Evolutionary conservation across 108 stramenopile species (phyloP).

Genomic region (Nannochloropsis gaditana): DNA sequence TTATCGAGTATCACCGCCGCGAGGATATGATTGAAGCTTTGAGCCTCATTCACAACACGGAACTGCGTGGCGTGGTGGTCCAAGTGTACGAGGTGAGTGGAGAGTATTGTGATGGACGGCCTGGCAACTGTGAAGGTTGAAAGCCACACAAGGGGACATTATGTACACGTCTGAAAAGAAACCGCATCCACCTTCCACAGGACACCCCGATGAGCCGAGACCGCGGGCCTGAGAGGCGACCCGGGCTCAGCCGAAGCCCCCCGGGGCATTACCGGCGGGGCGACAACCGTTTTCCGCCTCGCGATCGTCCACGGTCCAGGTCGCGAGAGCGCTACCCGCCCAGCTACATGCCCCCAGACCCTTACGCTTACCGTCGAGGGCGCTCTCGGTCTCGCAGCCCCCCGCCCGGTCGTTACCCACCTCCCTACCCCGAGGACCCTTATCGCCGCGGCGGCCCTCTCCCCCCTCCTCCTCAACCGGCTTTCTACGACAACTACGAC

Average conservation of each 20-base stretch:
- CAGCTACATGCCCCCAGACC: neutral
- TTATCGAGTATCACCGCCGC: neutral
- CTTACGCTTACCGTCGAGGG: neutral
- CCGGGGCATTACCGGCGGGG: neutral
- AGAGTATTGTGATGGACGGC: no score
- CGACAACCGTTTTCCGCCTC: neutral
- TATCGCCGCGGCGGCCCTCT: neutral
- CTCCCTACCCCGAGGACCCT: neutral
- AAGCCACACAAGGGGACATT: no score
- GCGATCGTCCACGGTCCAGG: neutral
- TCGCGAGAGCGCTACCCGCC: neutral
- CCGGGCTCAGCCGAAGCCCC: neutral
- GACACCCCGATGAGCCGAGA: neutral
- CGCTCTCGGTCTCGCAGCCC: slow-evolving; percentile 14
- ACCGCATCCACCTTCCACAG: neutral
- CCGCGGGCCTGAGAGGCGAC: neutral
- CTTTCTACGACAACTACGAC: neutral
- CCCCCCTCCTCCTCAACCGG: neutral
- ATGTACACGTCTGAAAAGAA: no score
- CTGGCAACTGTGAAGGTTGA: no score
- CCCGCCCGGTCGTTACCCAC: neutral
- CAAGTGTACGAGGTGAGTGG: neutral
- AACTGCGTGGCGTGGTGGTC: slow-evolving; percentile 3
- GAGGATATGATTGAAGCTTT: neutral
- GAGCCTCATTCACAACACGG: neutral